A percentile compares a stretch with the other conserved stretches of the same genome.
Evolutionary conservation across 768 basidiomycete genomes (phyloP).

Genomic region (Royoungia palumana): DNA sequence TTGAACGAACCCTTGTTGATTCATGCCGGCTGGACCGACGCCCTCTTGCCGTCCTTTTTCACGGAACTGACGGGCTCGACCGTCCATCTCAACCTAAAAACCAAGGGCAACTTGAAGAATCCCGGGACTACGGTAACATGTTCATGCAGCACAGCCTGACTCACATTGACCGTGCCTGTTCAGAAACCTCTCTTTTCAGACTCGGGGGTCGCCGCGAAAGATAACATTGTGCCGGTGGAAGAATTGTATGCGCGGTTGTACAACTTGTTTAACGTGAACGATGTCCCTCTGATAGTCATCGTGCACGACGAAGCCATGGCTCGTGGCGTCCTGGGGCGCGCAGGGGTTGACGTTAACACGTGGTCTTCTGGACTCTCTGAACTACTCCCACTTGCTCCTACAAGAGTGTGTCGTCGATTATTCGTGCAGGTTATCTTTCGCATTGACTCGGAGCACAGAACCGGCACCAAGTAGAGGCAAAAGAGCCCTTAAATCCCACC

Average conservation of each 20-base stretch:
- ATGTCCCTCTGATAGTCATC: constrained; percentile 43
- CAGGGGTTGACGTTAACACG: constrained; percentile 39
- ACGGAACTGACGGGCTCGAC: constrained; percentile 10
- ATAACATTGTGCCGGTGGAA: not conserved
- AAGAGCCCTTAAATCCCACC: not conserved
- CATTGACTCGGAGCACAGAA: constrained; percentile 3
- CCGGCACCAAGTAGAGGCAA: constrained; percentile 3
- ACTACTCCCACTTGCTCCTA: constrained; percentile 10
- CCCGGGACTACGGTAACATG: constrained; percentile 14
- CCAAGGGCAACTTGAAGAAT: constrained; percentile 9
- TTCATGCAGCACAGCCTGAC: not conserved
- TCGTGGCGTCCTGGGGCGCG: constrained; percentile 36
- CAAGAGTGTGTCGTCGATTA: constrained; percentile 4
- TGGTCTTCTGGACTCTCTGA: constrained; percentile 41
- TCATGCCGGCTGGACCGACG: constrained; percentile 44
- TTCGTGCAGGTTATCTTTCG: too few relatives aligned
- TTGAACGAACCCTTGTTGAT: constrained; percentile 32
- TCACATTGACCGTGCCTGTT: not conserved
- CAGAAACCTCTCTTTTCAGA: constrained; percentile 20
- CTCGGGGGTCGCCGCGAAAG: constrained; percentile 9
- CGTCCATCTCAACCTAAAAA: constrained; percentile 19
- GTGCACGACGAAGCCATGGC: constrained; percentile 43
- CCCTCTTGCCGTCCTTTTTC: constrained; percentile 26
- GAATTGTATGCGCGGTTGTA: constrained; percentile 17
- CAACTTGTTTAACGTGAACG: constrained; percentile 19